Base-by-base conservation (phyloP, 192 early-diverging fungal genomes). In the Umbelopsis isabellina region DNA sequence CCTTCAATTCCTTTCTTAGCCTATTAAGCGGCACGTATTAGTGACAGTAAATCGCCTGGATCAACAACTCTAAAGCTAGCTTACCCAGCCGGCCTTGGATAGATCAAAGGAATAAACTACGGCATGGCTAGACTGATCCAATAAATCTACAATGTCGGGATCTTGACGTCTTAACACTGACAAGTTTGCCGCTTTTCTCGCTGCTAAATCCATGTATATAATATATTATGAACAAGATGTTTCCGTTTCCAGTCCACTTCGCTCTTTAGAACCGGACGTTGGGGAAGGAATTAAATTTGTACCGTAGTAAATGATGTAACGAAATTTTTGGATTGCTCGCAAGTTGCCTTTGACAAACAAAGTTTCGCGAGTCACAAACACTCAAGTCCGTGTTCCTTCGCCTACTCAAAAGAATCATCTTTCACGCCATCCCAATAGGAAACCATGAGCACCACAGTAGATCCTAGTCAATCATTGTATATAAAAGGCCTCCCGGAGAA, bases 51-150 rank as follows among this genome's bases (percentile, higher is more conserved):
- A 35, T 18, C 15, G 27, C 37, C 27, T 9, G 37, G 37, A 41
- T 41, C 37, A 41, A 41, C 10, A 41, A 1, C 37, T 41, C 1
- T 22, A 52, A 5, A 50, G 50, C 20, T 21, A 46, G 78, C 87
- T 68, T 90, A 95, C 95, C 95, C 95, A 97, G 16, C 88, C 77
- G 70, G 87, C 78, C 21, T 77, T 82, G 23, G 72, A 79, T 49
- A 83, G 78, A 68, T 93, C 90, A 83, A 96, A 96, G 66, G 92
- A 88, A 83, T 98, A 98, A 12, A 96, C 88, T 35, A 95, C 94
- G 22, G 92, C 93, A 77, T 96, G 91, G 64, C 88, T 88, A 25
- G 94, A 91, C 41, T 85, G 87, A 84, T 96, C 95, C 35, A 96
- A 73, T 65, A 98, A 92, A 48, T 87, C 86, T 46, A 85, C 77